Evolutionary conservation across 1,284 basidiomycete genomes (phyloP).

Genomic region (Rhodotorula sp.): DNA sequence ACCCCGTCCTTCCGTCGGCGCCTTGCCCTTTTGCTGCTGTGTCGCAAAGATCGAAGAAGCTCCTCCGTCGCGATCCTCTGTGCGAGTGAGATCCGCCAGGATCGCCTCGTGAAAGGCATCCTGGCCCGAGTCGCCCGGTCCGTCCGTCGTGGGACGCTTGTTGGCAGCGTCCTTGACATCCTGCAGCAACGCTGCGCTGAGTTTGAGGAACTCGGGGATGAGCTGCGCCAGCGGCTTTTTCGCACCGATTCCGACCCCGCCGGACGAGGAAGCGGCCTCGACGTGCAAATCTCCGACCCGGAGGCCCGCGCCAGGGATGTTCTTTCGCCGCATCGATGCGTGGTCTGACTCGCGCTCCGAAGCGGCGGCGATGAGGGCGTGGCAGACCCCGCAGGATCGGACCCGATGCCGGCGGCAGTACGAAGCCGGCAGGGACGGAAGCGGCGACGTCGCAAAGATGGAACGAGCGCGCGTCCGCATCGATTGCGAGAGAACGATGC

Average conservation of each 20-base stretch:
- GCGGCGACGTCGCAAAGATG: constrained; percentile 33
- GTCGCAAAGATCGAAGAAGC: constrained; percentile 46
- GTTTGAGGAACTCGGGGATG: constrained; percentile 66
- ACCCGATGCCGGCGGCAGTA: constrained; percentile 42
- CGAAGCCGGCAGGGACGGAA: constrained; percentile 14
- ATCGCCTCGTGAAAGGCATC: neutral
- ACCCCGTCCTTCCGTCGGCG: neutral
- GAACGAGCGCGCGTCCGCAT: constrained; percentile 39
- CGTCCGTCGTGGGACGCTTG: neutral
- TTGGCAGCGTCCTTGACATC: constrained; percentile 63
- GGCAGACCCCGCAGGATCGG: constrained; percentile 32
- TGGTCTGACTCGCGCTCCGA: constrained; percentile 11
- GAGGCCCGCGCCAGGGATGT: constrained; percentile 33
- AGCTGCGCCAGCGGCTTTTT: constrained; percentile 58
- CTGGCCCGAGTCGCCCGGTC: too few relatives aligned
- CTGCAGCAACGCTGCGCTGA: constrained; percentile 66
- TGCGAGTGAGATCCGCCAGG: constrained; percentile 45
- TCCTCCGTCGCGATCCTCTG: constrained; percentile 9
- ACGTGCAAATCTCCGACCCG: neutral
- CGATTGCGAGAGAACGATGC: constrained; percentile 40
- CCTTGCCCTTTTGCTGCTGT: constrained; percentile 15
- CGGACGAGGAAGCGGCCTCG: neutral
- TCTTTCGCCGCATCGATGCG: constrained; percentile 10
- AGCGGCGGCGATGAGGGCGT: constrained; percentile 3
- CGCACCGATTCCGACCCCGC: constrained; percentile 4